phyloP scores from a whole-genome alignment of 495 filamentous ascomycete genomes.

The Schizothecium vesticola region DNA sequence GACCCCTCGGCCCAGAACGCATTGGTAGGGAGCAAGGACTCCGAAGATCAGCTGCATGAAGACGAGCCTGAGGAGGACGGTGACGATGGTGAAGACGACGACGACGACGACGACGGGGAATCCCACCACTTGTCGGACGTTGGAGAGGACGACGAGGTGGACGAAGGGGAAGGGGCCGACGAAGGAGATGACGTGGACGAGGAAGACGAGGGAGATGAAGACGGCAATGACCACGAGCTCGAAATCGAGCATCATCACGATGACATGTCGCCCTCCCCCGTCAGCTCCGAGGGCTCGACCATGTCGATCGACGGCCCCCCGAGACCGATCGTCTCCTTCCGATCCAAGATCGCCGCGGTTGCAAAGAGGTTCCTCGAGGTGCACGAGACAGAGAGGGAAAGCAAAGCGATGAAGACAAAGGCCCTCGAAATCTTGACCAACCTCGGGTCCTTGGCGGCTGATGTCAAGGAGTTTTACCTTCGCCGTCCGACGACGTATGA shows the following conservation, averaged over 20 bases:
- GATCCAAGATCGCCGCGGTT: constrained; percentile 61
- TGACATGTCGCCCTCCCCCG: constrained; percentile 66
- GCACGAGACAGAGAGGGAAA: constrained; percentile 71
- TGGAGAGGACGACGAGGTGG: constrained; percentile 31
- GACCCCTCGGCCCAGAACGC: background rate
- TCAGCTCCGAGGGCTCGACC: constrained; percentile 53
- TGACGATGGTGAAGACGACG: constrained; percentile 25
- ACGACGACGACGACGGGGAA: constrained; percentile 43
- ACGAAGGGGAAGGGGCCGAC: constrained; percentile 38
- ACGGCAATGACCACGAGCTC: constrained; percentile 46
- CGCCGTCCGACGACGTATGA: constrained; percentile 37
- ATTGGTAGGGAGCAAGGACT: background rate
- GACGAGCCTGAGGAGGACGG: constrained; percentile 10
- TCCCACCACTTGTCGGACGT: constrained; percentile 27
- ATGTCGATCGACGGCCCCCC: constrained; percentile 51
- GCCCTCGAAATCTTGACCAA: constrained; percentile 68
- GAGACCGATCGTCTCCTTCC: constrained; percentile 43
- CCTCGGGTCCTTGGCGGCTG: constrained; percentile 62
- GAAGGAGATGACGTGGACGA: constrained; percentile 53
- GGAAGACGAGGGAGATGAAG: constrained; percentile 49
- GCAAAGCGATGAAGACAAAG: constrained; percentile 66
- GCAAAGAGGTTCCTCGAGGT: constrained; percentile 77
- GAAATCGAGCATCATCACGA: constrained; percentile 51
- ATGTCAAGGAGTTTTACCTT: constrained; percentile 66
- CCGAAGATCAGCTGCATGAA: constrained; percentile 4